Base-by-base conservation (phyloP, 1,284 basidiomycete species). In the Malassezia cuniculi region DNA sequence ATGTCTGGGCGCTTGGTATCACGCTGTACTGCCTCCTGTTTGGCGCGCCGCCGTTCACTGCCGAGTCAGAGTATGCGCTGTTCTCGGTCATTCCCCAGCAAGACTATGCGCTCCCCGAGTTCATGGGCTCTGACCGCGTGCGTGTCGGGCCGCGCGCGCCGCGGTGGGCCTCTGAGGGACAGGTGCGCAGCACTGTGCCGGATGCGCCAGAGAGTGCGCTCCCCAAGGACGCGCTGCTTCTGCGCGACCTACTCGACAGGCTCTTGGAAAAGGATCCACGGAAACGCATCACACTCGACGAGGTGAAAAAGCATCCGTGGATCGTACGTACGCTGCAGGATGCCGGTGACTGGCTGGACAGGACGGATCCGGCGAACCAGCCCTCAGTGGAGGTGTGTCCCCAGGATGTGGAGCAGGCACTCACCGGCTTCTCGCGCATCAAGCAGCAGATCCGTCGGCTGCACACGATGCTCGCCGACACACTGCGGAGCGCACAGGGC, bases 1-100 rank as follows among this genome's bases (percentile, higher is more conserved):
- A 99, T 60, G 78, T 97, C n/a, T 99, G 90, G 90, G 89, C 93
- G 0, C 75, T 99, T 6, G 93, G 93, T n/a, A 82, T 95, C 24
- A 97, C 93, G 1, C 72, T 95, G 10, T 97, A 87, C 70, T 93
- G 87, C 60, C 75, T 97, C 30, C 74, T 95, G 2, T 95, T 94
- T 55, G 93, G 86, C 17, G 72, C 71, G 38, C 75, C 79, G 6
- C 85, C 85, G 1, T 86, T 79, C 70, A 69, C 75, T 29, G 71
- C 76, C 44, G 62, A 65, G 14, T 73, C 76, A 52, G 85, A 89
- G 69, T 93, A 78, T 65, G 76, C 76, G 29, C 72, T 95, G 30
- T 94, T 93, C 69, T 74, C 80, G 47, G 75, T 80, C 39, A 93
- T 95, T 32, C 80, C 84, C 36, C 78, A 76, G 34, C 75, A 78